Base-by-base conservation (phyloP, 257 asterid genomes). In the Nemophila menziesii region DNA sequence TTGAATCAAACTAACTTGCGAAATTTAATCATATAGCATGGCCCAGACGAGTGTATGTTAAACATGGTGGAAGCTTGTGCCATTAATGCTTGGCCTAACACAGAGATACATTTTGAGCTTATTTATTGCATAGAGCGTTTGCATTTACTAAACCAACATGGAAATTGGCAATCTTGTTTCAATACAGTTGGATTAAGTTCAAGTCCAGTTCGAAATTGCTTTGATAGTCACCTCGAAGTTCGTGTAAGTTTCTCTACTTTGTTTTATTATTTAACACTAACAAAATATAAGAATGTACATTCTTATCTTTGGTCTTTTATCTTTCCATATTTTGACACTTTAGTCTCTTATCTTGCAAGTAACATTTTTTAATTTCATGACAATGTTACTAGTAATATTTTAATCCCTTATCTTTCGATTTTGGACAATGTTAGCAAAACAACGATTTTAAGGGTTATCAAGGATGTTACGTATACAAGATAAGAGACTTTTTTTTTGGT, bases 11-110 rank as follows among this genome's bases (percentile, higher is more conserved):
- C 36, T 29, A 10, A 29, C 1, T 29, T 13, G 12, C 12, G 1
- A 7, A 29, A 29, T 29, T 13, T 29, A 2, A 29, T 7, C 9
- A 29, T 72, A 74, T 82, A 87, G 95, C 95, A 89, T 54, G 97
- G 97, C 20, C 64, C 59, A 20, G 92, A 84, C 48, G 97, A 89
- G 66, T 89, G 95, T 43, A 46, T 39, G 45, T 56, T 89, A 55
- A 63, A 89, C 61, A 72, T 70, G 61, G 58, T 59, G 23, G 95
- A 89, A 57, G 97, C 93, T 43, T 89, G 95, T 49, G 90, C 90
- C 46, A 83, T 80, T 45, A 50, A 69, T 45, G 47, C 39, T 8
- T 89, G 95, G 97, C 89, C 93, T 11, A 52, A 37, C 49, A 70
- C 71, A 79, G 72, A 63, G 26, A 60, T 53, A 5, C 93, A 87